Conservation (phyloP, 2,329 filamentous ascomycete genomes). For the Cadophora luteo-olivacea region DNA sequence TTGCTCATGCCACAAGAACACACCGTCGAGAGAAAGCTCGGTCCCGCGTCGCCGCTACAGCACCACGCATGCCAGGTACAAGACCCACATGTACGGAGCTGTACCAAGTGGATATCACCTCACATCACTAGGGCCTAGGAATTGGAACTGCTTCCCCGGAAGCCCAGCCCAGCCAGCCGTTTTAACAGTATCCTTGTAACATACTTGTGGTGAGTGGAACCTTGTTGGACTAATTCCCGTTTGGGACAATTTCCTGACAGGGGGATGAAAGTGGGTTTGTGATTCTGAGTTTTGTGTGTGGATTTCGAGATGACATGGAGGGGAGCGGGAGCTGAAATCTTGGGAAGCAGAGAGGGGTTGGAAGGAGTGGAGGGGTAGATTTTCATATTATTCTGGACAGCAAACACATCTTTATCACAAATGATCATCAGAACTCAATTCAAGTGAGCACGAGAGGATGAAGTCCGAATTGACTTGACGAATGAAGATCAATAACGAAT, state of each 20-base stretch:
- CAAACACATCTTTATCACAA: not conserved
- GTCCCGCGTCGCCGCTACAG: constrained; percentile 8
- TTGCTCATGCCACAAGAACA: not conserved
- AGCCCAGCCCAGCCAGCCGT: constrained; percentile 20
- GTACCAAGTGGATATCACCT: constrained; percentile 7
- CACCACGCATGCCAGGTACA: constrained; percentile 35
- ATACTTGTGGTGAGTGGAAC: not conserved
- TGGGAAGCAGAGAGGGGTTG: not conserved
- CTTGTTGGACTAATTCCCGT: constrained; percentile 12
- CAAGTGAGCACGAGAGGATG: not conserved
- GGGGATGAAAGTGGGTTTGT: not conserved
- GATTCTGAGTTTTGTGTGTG: not conserved
- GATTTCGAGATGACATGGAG: not conserved
- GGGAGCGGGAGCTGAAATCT: not conserved
- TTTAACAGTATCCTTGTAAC: not conserved
- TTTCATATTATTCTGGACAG: not conserved
- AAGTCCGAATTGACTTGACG: not conserved
- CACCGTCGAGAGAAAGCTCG: not conserved
- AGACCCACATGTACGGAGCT: constrained; percentile 12
- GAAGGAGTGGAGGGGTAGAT: not conserved
- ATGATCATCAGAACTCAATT: not conserved
- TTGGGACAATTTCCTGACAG: constrained; percentile 6
- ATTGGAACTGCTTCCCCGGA: constrained; percentile 35
- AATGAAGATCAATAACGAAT: constrained; percentile 1
- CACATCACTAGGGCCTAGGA: constrained; percentile 22